A percentile compares a stretch with the other conserved stretches of the same genome.
phyloP scores from a whole-genome alignment of 306 rosid species.

The Quillaja saponaria region DNA sequence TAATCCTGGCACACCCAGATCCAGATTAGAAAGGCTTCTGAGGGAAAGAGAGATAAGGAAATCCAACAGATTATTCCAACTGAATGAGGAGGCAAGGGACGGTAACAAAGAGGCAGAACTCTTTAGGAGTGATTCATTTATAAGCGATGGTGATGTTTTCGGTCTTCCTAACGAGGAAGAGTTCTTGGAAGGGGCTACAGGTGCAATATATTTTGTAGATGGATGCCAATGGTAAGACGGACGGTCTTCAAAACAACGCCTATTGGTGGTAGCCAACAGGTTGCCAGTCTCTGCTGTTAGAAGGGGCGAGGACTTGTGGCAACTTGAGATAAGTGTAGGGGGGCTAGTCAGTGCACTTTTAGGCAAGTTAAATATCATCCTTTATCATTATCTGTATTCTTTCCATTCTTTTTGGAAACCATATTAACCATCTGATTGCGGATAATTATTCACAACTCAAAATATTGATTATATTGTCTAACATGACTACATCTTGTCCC shows the following conservation, averaged over 20 bases:
- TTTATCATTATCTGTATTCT: constrained; percentile 29
- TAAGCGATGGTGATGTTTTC: constrained; percentile 35
- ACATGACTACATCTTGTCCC: constrained; percentile 8
- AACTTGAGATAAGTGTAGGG: constrained; percentile 85
- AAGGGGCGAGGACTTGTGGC: constrained; percentile 78
- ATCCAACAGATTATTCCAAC: constrained; percentile 41
- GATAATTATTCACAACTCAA: constrained; percentile 14
- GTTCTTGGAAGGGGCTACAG: constrained; percentile 38
- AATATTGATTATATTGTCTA: constrained; percentile 13
- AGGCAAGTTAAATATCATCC: constrained; percentile 52
- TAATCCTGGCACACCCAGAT: constrained; percentile 69
- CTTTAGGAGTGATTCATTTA: constrained; percentile 31
- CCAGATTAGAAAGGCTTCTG: constrained; percentile 87
- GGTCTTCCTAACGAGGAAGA: constrained; percentile 55
- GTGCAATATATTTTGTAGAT: constrained; percentile 37
- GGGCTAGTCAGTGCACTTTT: constrained; percentile 96
- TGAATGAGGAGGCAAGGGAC: constrained; percentile 54
- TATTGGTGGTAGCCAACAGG: constrained; percentile 92
- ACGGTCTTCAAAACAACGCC: constrained; percentile 61
- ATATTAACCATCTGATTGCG: not conserved
- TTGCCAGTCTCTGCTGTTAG: constrained; percentile 91
- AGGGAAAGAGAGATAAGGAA: constrained; percentile 89
- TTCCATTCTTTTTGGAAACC: constrained; percentile 9
- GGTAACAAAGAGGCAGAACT: constrained; percentile 50
- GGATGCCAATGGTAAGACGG: constrained; percentile 57